phyloP scores from a whole-genome alignment of 192 early-diverging fungal species.

The Coemansia sp. region DNA sequence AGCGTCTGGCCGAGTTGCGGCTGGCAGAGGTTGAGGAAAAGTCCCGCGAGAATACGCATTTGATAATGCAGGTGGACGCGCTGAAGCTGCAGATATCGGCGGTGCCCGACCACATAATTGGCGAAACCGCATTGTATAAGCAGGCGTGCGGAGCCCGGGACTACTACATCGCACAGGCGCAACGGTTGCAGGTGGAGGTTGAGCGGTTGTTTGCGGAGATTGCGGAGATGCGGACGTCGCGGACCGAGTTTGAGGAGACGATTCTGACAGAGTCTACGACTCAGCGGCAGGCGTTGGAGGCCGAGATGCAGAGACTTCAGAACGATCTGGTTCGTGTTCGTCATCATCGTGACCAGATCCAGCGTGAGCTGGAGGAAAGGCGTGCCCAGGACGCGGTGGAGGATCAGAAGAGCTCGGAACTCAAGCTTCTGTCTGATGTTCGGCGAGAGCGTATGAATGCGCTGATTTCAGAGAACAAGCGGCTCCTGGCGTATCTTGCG shows the following conservation, averaged over 20 bases:
- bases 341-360: conserved; percentile 57
- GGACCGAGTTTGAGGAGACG: conserved; percentile 47
- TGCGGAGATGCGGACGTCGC: conserved; percentile 40
- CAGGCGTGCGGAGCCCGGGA: conserved; percentile 50
- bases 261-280: conserved; percentile 37
- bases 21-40: conserved; percentile 56
- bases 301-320: conserved; percentile 58
- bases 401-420: conserved; percentile 52
- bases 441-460: conserved; percentile 62
- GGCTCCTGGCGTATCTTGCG: conserved; percentile 55
- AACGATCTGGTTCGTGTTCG: conserved; percentile 58
- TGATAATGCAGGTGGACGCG: conserved; percentile 54
- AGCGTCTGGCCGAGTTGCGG: conserved; percentile 50
- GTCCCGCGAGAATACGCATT: conserved; percentile 52
- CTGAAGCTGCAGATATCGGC: conserved; percentile 51
- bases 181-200: conserved; percentile 52
- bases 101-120: conserved; percentile 55
- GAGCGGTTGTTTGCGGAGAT: conserved; percentile 48
- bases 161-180: conserved; percentile 48
- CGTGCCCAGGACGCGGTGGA: conserved; percentile 47
- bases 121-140: conserved; percentile 57
- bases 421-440: conserved; percentile 52
- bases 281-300: conserved; percentile 53
- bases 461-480: conserved; percentile 60
- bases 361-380: conserved; percentile 50